Conservation (phyloP, 2,329 filamentous ascomycete species). For the Fusarium pseudocircinatum region DNA sequence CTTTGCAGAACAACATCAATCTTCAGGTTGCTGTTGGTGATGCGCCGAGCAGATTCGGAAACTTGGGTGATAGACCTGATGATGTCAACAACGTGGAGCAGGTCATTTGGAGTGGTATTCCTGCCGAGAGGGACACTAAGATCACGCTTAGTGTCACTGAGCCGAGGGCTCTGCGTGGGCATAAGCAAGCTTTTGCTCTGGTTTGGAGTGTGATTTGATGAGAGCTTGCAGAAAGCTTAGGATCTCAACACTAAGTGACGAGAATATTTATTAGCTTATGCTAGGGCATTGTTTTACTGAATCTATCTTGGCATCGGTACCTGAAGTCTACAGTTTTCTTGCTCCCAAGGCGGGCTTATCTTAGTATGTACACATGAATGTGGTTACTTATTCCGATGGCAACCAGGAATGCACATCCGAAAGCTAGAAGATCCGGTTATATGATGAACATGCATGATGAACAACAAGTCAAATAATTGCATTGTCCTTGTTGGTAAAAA, state of each 20-base stretch:
- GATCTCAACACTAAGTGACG: rapidly evolving
- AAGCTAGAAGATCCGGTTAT: too few relatives aligned
- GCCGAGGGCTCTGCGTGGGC: not conserved
- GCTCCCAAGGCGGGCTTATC: rapidly evolving
- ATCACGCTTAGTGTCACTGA: not conserved
- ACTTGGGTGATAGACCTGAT: not conserved
- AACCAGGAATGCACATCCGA: not conserved
- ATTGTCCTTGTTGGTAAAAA: too few relatives aligned
- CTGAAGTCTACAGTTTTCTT: rapidly evolving
- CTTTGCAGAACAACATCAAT: not conserved
- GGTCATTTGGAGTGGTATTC: not conserved
- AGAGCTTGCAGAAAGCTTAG: rapidly evolving
- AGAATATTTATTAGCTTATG: rapidly evolving
- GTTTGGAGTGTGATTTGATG: not conserved
- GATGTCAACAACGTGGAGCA: not conserved
- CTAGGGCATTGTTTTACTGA: rapidly evolving
- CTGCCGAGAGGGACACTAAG: not conserved
- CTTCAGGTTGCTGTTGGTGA: not conserved
- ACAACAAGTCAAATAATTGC: not conserved
- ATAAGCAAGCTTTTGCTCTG: not conserved
- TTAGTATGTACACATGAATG: rapidly evolving
- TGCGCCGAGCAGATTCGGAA: not conserved
- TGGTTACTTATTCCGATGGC: not conserved
- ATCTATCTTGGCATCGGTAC: rapidly evolving
- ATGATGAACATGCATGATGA: too few relatives aligned